Percentiles rank a stretch among this genome's conserved stretches.
phyloP scores from a whole-genome alignment of 768 basidiomycete species.

The Cantharellus cinnabarinus region DNA sequence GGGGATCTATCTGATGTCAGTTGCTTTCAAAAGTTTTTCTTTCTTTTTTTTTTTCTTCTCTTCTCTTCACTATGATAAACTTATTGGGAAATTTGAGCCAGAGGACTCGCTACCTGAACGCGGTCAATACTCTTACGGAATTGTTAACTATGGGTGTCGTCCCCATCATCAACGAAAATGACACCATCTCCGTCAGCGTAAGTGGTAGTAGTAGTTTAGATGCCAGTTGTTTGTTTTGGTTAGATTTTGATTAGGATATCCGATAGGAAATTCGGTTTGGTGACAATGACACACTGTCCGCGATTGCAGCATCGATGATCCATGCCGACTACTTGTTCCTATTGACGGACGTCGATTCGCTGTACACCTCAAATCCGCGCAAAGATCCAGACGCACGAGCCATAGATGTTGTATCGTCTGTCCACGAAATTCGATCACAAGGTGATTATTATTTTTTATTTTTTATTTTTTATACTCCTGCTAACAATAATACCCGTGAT shows the following conservation, averaged over 20 bases:
- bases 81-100: constrained; percentile 16
- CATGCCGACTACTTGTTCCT: constrained; percentile 96
- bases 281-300: constrained; percentile 95
- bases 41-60: constrained; percentile 2
- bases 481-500: background rate
- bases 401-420: constrained; percentile 67
- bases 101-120: constrained; percentile 91
- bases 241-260: background rate
- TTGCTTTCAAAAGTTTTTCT: constrained; percentile 9
- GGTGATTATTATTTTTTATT: constrained; percentile 25
- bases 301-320: constrained; percentile 93
- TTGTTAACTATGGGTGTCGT: constrained; percentile 84
- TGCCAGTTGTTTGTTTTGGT: background rate
- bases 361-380: constrained; percentile 90
- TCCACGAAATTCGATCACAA: constrained; percentile 58
- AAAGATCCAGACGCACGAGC: constrained; percentile 67
- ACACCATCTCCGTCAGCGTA: constrained; percentile 93
- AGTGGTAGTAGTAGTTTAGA: constrained; percentile 17
- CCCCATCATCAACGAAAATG: constrained; percentile 98
- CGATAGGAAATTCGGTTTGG: constrained; percentile 96
- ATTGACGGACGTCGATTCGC: constrained; percentile 85
- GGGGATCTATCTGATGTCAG: constrained; percentile 92
- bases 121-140: constrained; percentile 86
- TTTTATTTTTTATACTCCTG: background rate
- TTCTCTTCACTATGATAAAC: background rate